Base-by-base conservation (phyloP, 1,284 basidiomycete species). In the Filobasidium uniguttulatum region DNA sequence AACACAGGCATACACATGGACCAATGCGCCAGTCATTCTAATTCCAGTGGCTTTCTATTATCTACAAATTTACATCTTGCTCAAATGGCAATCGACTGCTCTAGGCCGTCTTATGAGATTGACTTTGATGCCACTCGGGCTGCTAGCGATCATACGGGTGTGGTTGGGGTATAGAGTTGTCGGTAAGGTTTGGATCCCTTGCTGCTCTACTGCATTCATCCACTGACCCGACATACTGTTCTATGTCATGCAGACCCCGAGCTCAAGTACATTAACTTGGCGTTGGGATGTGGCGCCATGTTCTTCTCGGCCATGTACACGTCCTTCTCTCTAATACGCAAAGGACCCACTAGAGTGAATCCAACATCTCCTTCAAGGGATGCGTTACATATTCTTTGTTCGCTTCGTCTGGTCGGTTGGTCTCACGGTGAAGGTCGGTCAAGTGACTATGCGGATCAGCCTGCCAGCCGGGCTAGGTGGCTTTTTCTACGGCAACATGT, bases 341-440 rank as follows among this genome's bases (percentile, higher is more conserved):
- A 29, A 23, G 44, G 48, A 8, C 54, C 54, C 3, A 3, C 1
- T 5, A 45, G 54, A 2, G 38, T 30, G 1, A 35, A 45, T 17
- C 36, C 50, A 5, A 25, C 35, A 4, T 19, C 50, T 5, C 44
- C 49, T 5, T 30, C 46, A 6, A 17, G 29, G 17, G 46, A 55
- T 28, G 54, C 54, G 3, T 34, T 49, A 7, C 49, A 55, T 38
- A 46, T 55, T 3, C 34, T 45, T 44, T 41, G 29, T n/a, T 52
- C 54, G 17, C 34, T 50, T 9, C 34, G 54, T 2, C 25, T 55
- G 28, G 31, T 55, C 15, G 54, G 54, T 20, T 55, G 54, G 54
- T 44, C 46, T n/a, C 23, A 23, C 15, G 54, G 54, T 2, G 3
- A 43, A 6, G 14, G 41, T 15, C 17, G 12, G 1, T 28, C 19